Base-by-base conservation (phyloP, 306 rosid genomes). In the Quercus engelmannii region DNA sequence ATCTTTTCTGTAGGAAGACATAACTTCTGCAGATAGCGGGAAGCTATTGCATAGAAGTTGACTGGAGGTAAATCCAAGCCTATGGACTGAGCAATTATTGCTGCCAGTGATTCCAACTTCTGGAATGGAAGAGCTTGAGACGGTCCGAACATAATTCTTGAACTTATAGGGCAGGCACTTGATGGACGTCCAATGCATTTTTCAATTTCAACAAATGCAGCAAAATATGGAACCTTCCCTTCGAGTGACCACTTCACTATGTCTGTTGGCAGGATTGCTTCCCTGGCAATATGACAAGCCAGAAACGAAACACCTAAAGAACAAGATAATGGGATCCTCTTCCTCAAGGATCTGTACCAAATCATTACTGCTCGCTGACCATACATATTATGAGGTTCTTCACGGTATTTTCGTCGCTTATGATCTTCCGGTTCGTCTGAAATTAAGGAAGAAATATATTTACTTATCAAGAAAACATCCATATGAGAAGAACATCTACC, bases 211-310 rank as follows among this genome's bases (percentile, higher is more conserved):
- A 80, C 75, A 89, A 92, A 94, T 71, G 93, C 97, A 78, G 93
- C 87, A 69, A 91, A 89, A 86, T 90, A 94, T 20, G 98, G 98
- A 82, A 94, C 91, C 83, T 85, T 92, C 82, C 97, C 97, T 80
- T 94, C 97, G 17, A 78, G 25, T 13, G 97, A 82, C 97, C 97
- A 89, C 82, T 86, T 89, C 81, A 88, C 85, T 35, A 94, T 82
- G 84, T 94, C 97, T 3, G 93, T 91, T 30, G 97, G 88, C 80
- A 89, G 73, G 78, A 94, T 80, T 58, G 97, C 88, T 80, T 92
- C 97, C 84, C 97, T 84, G 21, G 97, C 93, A 58, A 92, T 80
- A 83, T 91, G 98, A 83, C 98, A 92, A 62, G 89, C 94, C 74
- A 94, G 85, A 86, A 85, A 88, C 18, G 94, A 87, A 85, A 94